These are phyloP conservation scores for Fraxinus paxiana DNA, from an alignment of 305 asterid species.

Conservation along the genomic window DNA sequence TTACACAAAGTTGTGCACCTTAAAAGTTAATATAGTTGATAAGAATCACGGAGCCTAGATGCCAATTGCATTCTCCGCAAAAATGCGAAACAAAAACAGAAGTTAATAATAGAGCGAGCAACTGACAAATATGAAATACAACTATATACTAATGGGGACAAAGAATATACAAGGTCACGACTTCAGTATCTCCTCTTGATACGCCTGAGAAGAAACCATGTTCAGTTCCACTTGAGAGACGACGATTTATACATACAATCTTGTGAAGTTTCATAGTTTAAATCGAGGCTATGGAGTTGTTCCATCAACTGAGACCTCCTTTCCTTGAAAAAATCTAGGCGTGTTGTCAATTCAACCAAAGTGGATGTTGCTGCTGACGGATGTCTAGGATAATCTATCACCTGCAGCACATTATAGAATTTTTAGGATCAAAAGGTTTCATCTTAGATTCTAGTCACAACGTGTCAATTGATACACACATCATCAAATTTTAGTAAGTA, in stretches of 20 bases:
- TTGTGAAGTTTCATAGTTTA: conserved; percentile 61
- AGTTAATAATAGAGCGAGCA: background rate
- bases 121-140: conserved; percentile 19
- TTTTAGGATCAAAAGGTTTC: background rate
- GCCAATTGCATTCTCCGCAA: conserved; percentile 23
- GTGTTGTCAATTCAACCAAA: conserved; percentile 80
- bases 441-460: background rate
- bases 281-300: conserved; percentile 82
- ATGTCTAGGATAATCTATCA: conserved; percentile 52
- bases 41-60: conserved; percentile 10
- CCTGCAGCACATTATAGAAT: conserved; percentile 31
- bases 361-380: conserved; percentile 68
- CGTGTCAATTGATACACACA: background rate
- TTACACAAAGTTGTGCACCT: background rate
- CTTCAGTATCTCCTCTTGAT: conserved; percentile 1
- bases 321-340: conserved; percentile 93
- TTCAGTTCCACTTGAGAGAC: conserved; percentile 86
- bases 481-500: background rate
- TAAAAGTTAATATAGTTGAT: background rate
- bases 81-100: background rate
- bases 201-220: conserved; percentile 16
- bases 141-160: conserved; percentile 26
- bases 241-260: conserved; percentile 68
- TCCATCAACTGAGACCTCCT: conserved; percentile 96
- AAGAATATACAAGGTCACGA: conserved; percentile 43